phyloP scores from a whole-genome alignment of 371 early-diverging fungal species.

The Apophysomyces variabilis region DNA sequence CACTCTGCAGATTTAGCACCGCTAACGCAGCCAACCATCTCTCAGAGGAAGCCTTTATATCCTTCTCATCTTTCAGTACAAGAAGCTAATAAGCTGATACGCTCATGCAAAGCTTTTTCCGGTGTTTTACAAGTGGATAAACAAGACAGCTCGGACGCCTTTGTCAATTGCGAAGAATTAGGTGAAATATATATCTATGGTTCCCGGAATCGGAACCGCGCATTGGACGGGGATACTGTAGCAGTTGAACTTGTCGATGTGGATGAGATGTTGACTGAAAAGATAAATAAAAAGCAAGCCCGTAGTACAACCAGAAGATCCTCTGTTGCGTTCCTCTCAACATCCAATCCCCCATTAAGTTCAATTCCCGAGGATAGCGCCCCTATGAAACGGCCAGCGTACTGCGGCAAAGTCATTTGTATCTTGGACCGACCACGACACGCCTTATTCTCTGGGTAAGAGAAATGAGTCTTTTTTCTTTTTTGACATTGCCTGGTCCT shows the following conservation, averaged over 20 bases:
- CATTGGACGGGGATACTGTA: slow-evolving; percentile 76
- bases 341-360: background rate
- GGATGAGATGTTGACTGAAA: slow-evolving; percentile 48
- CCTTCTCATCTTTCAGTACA: slow-evolving; percentile 29
- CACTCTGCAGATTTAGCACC: background rate
- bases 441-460: slow-evolving; percentile 43
- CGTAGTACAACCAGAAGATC: slow-evolving; percentile 19
- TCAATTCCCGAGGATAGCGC: slow-evolving; percentile 31
- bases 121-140: slow-evolving; percentile 37
- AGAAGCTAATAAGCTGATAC: slow-evolving; percentile 30
- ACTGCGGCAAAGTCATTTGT: slow-evolving; percentile 41
- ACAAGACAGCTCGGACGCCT: slow-evolving; percentile 62
- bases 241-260: slow-evolving; percentile 64
- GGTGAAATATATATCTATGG: slow-evolving; percentile 65
- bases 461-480: background rate
- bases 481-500: background rate
- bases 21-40: background rate
- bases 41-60: slow-evolving; percentile 27
- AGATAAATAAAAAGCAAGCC: slow-evolving; percentile 31
- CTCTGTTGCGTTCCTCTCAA: slow-evolving; percentile 16
- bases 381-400: slow-evolving; percentile 16
- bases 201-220: slow-evolving; percentile 71
- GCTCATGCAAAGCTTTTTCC: slow-evolving; percentile 28
- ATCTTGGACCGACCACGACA: slow-evolving; percentile 38
- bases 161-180: slow-evolving; percentile 59